Evolutionary conservation across 768 basidiomycete species (phyloP).

Genomic region (Ephemerocybe angulata): DNA sequence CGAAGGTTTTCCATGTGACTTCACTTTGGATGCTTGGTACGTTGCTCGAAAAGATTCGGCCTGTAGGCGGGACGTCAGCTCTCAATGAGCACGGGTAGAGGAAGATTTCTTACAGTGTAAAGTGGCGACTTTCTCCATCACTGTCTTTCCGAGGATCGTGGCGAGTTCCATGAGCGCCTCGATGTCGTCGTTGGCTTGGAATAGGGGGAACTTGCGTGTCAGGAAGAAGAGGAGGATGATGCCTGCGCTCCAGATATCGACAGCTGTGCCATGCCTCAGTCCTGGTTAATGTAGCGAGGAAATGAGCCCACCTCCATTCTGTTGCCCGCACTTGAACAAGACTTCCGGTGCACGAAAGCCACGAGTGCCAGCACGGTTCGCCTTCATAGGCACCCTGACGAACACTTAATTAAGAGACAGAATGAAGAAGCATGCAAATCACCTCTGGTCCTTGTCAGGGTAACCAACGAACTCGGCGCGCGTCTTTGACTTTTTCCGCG

Average conservation of each 20-base stretch:
- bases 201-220: constrained; percentile 87
- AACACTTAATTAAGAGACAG: not conserved
- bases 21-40: constrained; percentile 72
- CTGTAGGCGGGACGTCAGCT: constrained; percentile 43
- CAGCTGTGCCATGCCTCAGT: no score
- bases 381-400: constrained; percentile 76
- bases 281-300: not conserved
- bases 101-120: constrained; percentile 70
- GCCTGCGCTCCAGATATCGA: constrained; percentile 96
- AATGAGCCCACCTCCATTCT: constrained; percentile 71
- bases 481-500: constrained; percentile 48
- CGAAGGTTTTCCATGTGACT: constrained; percentile 68
- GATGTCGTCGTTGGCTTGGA: constrained; percentile 89
- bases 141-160: constrained; percentile 73
- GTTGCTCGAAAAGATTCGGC: constrained; percentile 88
- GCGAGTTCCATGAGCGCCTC: constrained; percentile 97
- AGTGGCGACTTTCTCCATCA: constrained; percentile 82
- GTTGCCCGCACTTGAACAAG: constrained; percentile 87
- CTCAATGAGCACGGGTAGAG: not conserved
- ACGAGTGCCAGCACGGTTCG: constrained; percentile 94
- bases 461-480: constrained; percentile 74
- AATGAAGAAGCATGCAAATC: constrained; percentile 8
- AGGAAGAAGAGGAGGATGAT: constrained; percentile 92
- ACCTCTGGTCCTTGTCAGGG: constrained; percentile 73
- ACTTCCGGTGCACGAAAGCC: constrained; percentile 98